A percentile compares a stretch with the other conserved stretches of the same genome.
Conservation (phyloP, 139 green algal genomes). For the Chlamydomonas eustigma region DNA sequence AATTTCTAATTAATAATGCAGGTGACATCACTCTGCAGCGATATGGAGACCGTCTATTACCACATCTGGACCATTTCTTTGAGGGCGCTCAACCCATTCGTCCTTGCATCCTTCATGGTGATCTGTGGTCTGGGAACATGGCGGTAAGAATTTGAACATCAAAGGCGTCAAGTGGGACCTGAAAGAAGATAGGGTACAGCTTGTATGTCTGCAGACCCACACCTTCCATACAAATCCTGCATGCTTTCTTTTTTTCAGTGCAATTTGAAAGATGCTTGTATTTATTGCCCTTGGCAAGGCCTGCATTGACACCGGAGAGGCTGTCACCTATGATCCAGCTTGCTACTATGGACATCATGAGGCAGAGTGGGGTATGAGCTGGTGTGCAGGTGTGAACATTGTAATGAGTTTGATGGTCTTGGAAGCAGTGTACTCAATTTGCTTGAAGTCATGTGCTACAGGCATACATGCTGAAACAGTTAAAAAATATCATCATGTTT, state of each 20-base stretch:
- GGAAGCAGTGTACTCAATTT: background rate
- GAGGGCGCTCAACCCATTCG: constrained; percentile 37
- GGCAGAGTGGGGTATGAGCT: constrained; percentile 96
- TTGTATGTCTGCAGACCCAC: too few relatives aligned
- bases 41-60: constrained; percentile 66
- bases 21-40: constrained; percentile 53
- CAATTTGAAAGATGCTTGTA: too few relatives aligned
- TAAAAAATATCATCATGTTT: too few relatives aligned
- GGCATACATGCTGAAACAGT: too few relatives aligned
- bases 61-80: constrained; percentile 77
- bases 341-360: constrained; percentile 92
- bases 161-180: too few relatives aligned
- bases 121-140: constrained; percentile 98
- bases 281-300: too few relatives aligned
- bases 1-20: too few relatives aligned
- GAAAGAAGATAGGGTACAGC: too few relatives aligned
- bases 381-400: constrained; percentile 63
- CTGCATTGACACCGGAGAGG: too few relatives aligned
- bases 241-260: too few relatives aligned
- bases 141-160: constrained; percentile 38
- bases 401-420: background rate
- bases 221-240: constrained; percentile 18
- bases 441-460: background rate
- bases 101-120: constrained; percentile 86
- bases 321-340: constrained; percentile 68